Evolutionary conservation across 108 stramenopile genomes (phyloP).

Genomic region (Phaeodactylum tricornutum): DNA sequence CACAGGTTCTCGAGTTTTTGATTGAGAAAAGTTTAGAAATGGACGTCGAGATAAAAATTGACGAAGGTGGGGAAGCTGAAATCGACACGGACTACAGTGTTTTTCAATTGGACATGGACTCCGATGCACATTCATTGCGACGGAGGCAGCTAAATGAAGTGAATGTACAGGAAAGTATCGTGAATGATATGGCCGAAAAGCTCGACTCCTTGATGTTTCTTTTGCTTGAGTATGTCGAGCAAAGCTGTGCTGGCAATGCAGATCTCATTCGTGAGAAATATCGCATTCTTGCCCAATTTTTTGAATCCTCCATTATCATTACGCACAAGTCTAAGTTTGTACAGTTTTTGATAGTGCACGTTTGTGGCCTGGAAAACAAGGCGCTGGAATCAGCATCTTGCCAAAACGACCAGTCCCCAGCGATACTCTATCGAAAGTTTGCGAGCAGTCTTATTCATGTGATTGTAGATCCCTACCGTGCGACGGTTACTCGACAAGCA

Average conservation of each 20-base stretch:
- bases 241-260: neutral
- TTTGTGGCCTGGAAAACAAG: constrained; percentile 71
- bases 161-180: constrained; percentile 4
- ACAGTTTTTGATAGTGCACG: constrained; percentile 83
- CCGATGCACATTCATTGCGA: constrained; percentile 5
- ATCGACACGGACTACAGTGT: constrained; percentile 36
- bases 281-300: constrained; percentile 19
- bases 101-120: constrained; percentile 17
- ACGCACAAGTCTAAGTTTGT: constrained; percentile 96
- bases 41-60: constrained; percentile 95
- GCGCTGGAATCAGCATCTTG: no score
- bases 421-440: constrained; percentile 49
- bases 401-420: constrained; percentile 4
- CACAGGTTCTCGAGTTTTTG: constrained; percentile 36
- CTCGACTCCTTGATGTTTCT: constrained; percentile 52
- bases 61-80: constrained; percentile 68
- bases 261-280: constrained; percentile 2
- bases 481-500: constrained; percentile 66
- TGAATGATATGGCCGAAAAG: constrained; percentile 54
- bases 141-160: neutral
- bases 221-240: constrained; percentile 39
- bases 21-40: constrained; percentile 90
- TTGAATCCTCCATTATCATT: constrained; percentile 74
- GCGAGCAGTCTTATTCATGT: constrained; percentile 60
- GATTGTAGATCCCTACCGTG: constrained; percentile 57